Base-by-base conservation (phyloP, 441 rosid species). In the Corymbia citriodora region DNA sequence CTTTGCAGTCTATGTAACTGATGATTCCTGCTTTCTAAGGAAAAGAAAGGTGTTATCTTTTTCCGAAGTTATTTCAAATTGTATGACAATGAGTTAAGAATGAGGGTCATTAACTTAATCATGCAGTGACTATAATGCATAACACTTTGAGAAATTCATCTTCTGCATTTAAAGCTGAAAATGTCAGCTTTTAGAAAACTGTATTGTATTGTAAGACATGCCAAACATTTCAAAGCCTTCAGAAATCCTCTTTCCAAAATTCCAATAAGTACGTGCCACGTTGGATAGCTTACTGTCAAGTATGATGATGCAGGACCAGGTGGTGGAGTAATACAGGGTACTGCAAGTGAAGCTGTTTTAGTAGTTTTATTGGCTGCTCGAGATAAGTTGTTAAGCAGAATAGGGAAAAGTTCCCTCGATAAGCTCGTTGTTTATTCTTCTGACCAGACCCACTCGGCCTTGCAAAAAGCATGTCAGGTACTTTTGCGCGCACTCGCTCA, bases 311-410 rank as follows among this genome's bases (percentile, higher is more conserved):
- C 95, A 97, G 99, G 97, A 93, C 92, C 92, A 88, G 98, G 99
- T 88, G 99, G 99, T 90, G 99, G 98, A 89, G 99, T 97, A 91
- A 96, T 98, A 82, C 99, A 98, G 92, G 99, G 96, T 61, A 97
- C 99, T 21, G 98, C 96, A 85, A 95, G 99, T 94, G 99, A 97
- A 95, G 97, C 99, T 93, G 92, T 97, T 89, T 94, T 97, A 23
- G 98, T 97, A 88, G 97, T 94, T 31, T 92, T 98, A 55, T 90
- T 96, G 92, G 98, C 99, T 90, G 99, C 99, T 89, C 96, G 98
- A 61, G 97, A 96, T 90, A 91, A 92, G 89, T 89, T 93, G 25
- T 91, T 95, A 91, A 91, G 92, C 90, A 93, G 88, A 90, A 90
- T 93, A 57, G 97, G 97, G 85, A 96, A 93, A 93, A 87, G 65